Evolutionary conservation across 1,139 yeast species (phyloP).

Genomic region (Kluyveromyces sp.): DNA sequence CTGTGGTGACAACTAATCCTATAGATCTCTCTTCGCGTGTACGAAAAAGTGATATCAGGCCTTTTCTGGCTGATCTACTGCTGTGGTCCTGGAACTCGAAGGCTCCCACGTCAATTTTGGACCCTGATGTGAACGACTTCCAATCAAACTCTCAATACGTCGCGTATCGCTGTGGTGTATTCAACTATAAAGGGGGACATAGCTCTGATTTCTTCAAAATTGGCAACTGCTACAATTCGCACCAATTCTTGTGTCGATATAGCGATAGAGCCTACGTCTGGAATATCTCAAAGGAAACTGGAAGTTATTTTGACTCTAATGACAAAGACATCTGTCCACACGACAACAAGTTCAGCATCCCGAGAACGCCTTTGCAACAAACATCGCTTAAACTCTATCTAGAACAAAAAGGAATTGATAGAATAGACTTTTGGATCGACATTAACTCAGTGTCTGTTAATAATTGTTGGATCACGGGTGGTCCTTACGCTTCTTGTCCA

Average conservation of each 20-base stretch:
- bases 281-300: slow-evolving; percentile 35
- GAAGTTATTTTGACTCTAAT: slow-evolving; percentile 42
- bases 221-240: slow-evolving; percentile 53
- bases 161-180: slow-evolving; percentile 58
- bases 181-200: slow-evolving; percentile 25
- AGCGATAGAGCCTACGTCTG: slow-evolving; percentile 40
- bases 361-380: slow-evolving; percentile 47
- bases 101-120: slow-evolving; percentile 38
- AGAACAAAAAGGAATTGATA: slow-evolving; percentile 10
- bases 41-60: slow-evolving; percentile 15
- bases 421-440: slow-evolving; percentile 61
- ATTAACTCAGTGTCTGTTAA: slow-evolving; percentile 67
- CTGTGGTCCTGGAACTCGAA: slow-evolving; percentile 66
- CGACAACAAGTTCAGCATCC: slow-evolving; percentile 49
- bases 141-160: slow-evolving; percentile 9
- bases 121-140: neutral
- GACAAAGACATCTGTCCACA: slow-evolving; percentile 47
- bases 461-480: slow-evolving; percentile 84
- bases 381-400: slow-evolving; percentile 28
- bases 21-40: slow-evolving; percentile 7
- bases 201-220: slow-evolving; percentile 48
- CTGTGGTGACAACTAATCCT: slow-evolving; percentile 46
- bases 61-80: slow-evolving; percentile 35
- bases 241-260: slow-evolving; percentile 52
- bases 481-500: slow-evolving; percentile 73